Base-by-base conservation (phyloP, 2,329 filamentous ascomycete species). In the Penicillium sp. region DNA sequence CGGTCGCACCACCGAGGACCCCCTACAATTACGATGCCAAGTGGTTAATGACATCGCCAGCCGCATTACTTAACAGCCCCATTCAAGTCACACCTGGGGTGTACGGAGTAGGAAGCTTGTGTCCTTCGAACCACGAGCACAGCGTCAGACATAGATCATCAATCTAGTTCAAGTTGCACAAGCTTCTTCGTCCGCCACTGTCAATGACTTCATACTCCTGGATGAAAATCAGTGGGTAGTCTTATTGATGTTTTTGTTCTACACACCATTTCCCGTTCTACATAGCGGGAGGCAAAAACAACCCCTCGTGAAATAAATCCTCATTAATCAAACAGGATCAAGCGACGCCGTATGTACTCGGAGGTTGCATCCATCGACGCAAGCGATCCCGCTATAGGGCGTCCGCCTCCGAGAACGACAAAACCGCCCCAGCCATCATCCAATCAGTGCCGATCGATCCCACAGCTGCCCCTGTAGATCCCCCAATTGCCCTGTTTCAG, bases 381-480 rank as follows among this genome's bases (percentile, higher is more conserved):
- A 10, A 49, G 15, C 13, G 21, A 15, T 17, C 35, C 35, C 35
- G 42, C 35, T 34, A 22, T 41, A 41, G 43, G 31, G 43, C 48
- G 37, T 6, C 44, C 26, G 28, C 44, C 39, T 10, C 19, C 32
- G 21, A 37, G 29, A 35, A 19, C 15, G 22, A 34, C 34, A 33
- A 28, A 17, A 10, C 31, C 6, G 28, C 22, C 42, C 43, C 43
- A 50, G 22, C 43, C 24, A 32, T 37, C 43, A 28, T 24, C 43
- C 38, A 50, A 42, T 47, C 43, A 37, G 43, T 13, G 47, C 28
- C 21, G 28, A 38, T 45, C 29, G 2, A 47, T 42, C 48, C 43
- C 37, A 24, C 19, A 31, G 12, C 31, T 32, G 1, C 48, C 48
- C 48, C 48, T 50, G 48, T 42, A 50, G 48, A 50, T 50, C 48